Conservation (phyloP, 1,284 basidiomycete species). For the Bothia castanella region DNA sequence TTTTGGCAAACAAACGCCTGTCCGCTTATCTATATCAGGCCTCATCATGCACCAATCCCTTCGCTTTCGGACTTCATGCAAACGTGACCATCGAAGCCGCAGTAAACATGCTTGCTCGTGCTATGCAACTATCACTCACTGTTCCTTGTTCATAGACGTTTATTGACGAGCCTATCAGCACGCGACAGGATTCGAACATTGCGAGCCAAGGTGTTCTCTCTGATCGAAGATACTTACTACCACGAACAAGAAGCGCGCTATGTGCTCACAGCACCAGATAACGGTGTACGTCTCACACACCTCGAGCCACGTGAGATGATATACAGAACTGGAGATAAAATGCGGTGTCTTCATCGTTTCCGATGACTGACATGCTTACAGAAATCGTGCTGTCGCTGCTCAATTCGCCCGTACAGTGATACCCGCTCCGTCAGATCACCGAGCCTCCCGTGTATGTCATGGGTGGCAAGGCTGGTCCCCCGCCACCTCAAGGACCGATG, state of each 20-base stretch:
- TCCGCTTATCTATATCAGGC: too few relatives aligned
- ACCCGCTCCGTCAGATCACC: conserved; percentile 61
- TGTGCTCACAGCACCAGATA: conserved; percentile 43
- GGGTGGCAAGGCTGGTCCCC: conserved; percentile 54
- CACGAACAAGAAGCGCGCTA: conserved; percentile 64
- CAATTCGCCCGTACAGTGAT: conserved; percentile 58
- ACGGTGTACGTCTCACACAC: conserved; percentile 42
- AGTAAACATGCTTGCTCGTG: conserved; percentile 55
- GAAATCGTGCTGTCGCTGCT: conserved; percentile 48
- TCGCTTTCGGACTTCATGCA: conserved; percentile 55
- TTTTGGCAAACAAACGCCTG: too few relatives aligned
- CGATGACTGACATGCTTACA: conserved; percentile 44
- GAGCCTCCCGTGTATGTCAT: conserved; percentile 64
- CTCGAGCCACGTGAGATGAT: neutral
- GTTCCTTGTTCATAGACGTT: conserved; percentile 66
- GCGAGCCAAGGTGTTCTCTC: neutral
- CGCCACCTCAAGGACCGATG: conserved; percentile 26
- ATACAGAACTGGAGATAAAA: conserved; percentile 65
- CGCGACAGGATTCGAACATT: neutral
- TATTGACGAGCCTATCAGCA: conserved; percentile 59
- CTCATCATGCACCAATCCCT: conserved; percentile 59
- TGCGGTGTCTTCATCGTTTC: too few relatives aligned
- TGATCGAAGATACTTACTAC: conserved; percentile 57
- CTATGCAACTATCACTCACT: conserved; percentile 48
- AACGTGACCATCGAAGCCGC: conserved; percentile 57